Base-by-base conservation (phyloP, 495 filamentous ascomycete genomes). In the Daldinia childiae region DNA sequence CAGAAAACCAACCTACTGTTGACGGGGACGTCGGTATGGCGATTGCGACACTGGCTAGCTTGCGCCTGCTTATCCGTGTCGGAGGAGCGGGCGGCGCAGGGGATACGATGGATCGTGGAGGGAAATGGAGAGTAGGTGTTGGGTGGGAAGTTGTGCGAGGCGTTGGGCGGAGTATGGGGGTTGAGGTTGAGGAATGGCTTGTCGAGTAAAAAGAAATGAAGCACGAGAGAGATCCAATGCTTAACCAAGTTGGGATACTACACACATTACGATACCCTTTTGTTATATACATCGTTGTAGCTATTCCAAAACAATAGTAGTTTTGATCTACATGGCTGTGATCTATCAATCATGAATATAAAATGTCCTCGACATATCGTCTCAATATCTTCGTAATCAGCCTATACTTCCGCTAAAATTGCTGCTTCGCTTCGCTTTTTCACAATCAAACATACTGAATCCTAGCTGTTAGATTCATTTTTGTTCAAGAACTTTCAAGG, bases 1-100 rank as follows among this genome's bases (percentile, higher is more conserved):
- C 45, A 34, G 68, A 59, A 14, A 65, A 27, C 29, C 60, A 70
- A 56, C 59, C 19, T 3, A n/a, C 36, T 75, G 83, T 86, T 21
- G 84, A 86, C 36, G 88, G 88, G n/a, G 87, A 91, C 58, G 82
- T 92, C 7, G 88, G 88, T 57, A 87, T 87, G 73, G 90, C 92
- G 68, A 85, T 98, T 32, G 90, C 93, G 32, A 98, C 95, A 45
- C 80, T 99, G 50, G 88, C 90, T 21, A 91, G 91, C 39, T 76
- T 98, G 74, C 80, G 93, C 61, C 79, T 99, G 58, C 80, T 98
- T 11, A 87, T 93, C 0, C 80, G 84, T 62, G 81, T 78, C 75
- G 86, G 83, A 9, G 69, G 69, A 8, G 69, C 32, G 1, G 70
- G 62, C 6, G 73, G 54, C 6, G 71, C 82, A 79, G 52, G 86